These are phyloP conservation scores for Russula earlei DNA, from an alignment of 768 basidiomycete species.

Conservation along the genomic window DNA sequence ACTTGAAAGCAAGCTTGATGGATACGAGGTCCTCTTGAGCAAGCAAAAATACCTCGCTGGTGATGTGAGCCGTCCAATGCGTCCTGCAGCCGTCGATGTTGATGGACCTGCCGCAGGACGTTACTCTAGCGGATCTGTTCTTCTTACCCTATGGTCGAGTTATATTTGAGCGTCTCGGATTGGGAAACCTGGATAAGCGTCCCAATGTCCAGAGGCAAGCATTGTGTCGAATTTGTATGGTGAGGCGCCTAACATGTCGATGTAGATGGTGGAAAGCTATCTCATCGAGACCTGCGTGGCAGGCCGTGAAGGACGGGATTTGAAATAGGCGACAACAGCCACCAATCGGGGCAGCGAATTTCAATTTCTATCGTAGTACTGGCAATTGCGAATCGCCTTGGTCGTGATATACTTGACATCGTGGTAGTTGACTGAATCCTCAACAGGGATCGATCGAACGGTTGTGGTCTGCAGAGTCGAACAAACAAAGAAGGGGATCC, in stretches of 20 bases:
- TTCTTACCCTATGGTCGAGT: neutral
- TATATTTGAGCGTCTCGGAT: neutral
- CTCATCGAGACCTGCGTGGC: neutral
- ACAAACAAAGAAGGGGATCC: too few species aligned
- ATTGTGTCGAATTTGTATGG: neutral
- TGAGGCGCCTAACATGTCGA: neutral
- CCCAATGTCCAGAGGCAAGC: constrained; percentile 5
- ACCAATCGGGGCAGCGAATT: too few species aligned
- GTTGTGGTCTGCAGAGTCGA: too few species aligned
- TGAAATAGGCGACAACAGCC: neutral
- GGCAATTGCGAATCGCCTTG: too few species aligned
- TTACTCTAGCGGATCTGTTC: constrained; percentile 10
- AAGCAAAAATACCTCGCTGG: constrained; percentile 14
- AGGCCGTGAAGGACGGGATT: neutral
- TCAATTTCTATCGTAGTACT: too few species aligned
- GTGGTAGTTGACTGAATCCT: too few species aligned
- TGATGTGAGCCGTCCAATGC: neutral
- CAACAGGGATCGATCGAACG: too few species aligned
- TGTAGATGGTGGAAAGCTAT: constrained; percentile 13
- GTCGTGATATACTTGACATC: too few species aligned
- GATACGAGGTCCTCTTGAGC: neutral
- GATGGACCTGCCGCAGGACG: neutral
- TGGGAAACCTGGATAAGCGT: neutral
- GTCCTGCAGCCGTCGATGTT: neutral
- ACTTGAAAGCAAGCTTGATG: constrained; percentile 2